Percentiles rank a stretch among this genome's conserved stretches.
These are phyloP conservation scores for Trichosporon inkin DNA, from an alignment of 1,284 basidiomycete species.

Conservation along the genomic window DNA sequence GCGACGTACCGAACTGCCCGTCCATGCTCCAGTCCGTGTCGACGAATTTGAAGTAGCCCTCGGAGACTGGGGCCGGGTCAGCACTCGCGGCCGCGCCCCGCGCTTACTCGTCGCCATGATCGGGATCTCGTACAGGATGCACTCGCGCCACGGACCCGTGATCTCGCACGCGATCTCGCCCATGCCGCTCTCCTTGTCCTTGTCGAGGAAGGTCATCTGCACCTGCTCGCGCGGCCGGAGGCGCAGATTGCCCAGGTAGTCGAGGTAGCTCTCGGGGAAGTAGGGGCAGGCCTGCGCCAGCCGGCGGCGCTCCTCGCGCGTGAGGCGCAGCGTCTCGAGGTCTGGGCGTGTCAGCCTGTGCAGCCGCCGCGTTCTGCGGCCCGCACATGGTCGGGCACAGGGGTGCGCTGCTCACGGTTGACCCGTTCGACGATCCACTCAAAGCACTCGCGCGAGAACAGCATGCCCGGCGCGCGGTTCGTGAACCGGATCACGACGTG, in stretches of 20 bases:
- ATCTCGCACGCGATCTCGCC: constrained; percentile 74
- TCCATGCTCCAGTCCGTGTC: constrained; percentile 79
- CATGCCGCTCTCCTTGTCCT: constrained; percentile 29
- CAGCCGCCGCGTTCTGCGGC: too few relatives aligned
- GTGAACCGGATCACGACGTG: constrained; percentile 69
- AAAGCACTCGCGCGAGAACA: constrained; percentile 67
- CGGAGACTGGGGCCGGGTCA: constrained; percentile 28
- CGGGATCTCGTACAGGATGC: constrained; percentile 94
- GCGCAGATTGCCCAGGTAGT: constrained; percentile 65
- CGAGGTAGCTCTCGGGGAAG: constrained; percentile 68
- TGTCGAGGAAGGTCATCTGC: constrained; percentile 60
- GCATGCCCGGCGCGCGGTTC: constrained; percentile 67
- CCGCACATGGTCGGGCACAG: too few relatives aligned
- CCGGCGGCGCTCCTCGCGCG: constrained; percentile 64
- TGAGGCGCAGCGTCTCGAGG: constrained; percentile 63
- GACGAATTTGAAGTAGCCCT: constrained; percentile 58
- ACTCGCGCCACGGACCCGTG: constrained; percentile 76
- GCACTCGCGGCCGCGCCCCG: too few relatives aligned
- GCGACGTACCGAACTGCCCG: constrained; percentile 60
- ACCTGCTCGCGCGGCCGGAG: constrained; percentile 78
- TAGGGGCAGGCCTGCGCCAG: constrained; percentile 70
- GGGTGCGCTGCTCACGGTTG: constrained; percentile 67
- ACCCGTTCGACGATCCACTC: constrained; percentile 64
- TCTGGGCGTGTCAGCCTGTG: too few relatives aligned
- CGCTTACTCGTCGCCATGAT: constrained; percentile 79